Conservation (phyloP, 306 rosid genomes). For the Lathyrus sativus region DNA sequence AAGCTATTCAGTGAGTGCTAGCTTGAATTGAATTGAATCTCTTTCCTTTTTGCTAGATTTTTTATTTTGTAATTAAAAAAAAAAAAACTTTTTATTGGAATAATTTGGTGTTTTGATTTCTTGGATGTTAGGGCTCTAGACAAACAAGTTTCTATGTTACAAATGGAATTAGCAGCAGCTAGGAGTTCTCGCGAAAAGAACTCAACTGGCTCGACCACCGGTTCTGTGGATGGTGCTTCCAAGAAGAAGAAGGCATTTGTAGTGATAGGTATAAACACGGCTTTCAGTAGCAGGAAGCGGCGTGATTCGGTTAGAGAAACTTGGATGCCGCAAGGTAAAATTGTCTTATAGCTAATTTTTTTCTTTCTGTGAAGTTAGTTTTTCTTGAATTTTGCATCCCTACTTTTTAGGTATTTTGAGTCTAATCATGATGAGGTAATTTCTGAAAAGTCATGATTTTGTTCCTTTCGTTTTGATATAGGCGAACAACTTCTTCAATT, state of each 20-base stretch:
- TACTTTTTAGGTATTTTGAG: constrained; percentile 10
- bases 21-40: constrained; percentile 34
- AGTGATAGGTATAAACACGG: constrained; percentile 95
- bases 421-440: constrained; percentile 17
- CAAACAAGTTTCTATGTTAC: constrained; percentile 82
- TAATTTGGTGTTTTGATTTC: constrained; percentile 30
- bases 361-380: not conserved
- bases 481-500: constrained; percentile 85
- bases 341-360: not conserved
- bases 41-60: constrained; percentile 24
- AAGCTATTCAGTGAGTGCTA: constrained; percentile 86
- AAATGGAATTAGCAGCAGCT: constrained; percentile 79
- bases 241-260: constrained; percentile 70
- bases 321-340: constrained; percentile 97
- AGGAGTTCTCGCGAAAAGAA: constrained; percentile 62
- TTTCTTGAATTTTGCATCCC: constrained; percentile 18
- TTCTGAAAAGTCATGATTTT: constrained; percentile 36
- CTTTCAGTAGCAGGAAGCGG: constrained; percentile 94
- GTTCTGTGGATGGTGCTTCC: constrained; percentile 37
- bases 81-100: not conserved
- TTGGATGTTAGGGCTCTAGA: constrained; percentile 67
- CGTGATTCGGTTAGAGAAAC: constrained; percentile 98
- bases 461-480: constrained; percentile 31
- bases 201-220: constrained; percentile 46
- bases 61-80: too few species aligned